A percentile compares a stretch with the other conserved stretches of the same genome.
Conservation (phyloP, 768 basidiomycete genomes). For the Tulasnella sp. region DNA sequence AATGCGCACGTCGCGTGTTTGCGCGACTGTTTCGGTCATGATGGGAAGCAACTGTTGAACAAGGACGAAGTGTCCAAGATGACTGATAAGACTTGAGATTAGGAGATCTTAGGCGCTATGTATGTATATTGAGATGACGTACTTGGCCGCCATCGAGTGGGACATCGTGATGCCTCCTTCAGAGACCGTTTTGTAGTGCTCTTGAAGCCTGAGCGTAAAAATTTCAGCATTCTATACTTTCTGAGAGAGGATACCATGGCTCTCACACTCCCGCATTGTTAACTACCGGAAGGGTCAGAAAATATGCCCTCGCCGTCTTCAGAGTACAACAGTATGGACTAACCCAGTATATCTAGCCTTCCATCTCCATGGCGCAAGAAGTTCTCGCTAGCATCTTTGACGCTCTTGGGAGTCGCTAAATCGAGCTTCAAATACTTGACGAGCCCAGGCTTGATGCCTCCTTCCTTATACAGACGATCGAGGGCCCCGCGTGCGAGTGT, state of each 20-base stretch:
- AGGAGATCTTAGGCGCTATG: not conserved
- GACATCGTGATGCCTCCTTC: slow-evolving; percentile 1
- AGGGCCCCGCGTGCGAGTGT: slow-evolving; percentile 38
- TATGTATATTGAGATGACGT: not conserved
- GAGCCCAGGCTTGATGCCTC: slow-evolving; percentile 36
- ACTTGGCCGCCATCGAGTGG: slow-evolving; percentile 17
- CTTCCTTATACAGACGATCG: slow-evolving; percentile 28
- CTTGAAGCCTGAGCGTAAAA: not conserved
- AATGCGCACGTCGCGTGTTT: slow-evolving; percentile 45
- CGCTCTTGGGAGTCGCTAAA: slow-evolving; percentile 37
- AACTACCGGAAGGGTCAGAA: not conserved
- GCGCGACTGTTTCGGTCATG: slow-evolving; percentile 37
- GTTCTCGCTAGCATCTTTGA: slow-evolving; percentile 38
- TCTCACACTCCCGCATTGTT: not conserved
- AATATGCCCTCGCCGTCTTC: too few relatives aligned
- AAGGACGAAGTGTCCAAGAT: slow-evolving; percentile 46
- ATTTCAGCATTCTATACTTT: not conserved
- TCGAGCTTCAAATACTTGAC: slow-evolving; percentile 43
- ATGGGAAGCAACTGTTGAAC: slow-evolving; percentile 44
- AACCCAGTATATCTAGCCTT: slow-evolving; percentile 49
- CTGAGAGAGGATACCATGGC: not conserved
- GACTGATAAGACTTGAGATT: slow-evolving; percentile 23
- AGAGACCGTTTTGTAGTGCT: too few relatives aligned
- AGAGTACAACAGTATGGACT: slow-evolving; percentile 33
- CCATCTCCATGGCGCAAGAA: slow-evolving; percentile 37